Base-by-base conservation (phyloP, 805 yeast genomes). In the Candida ficus region DNA sequence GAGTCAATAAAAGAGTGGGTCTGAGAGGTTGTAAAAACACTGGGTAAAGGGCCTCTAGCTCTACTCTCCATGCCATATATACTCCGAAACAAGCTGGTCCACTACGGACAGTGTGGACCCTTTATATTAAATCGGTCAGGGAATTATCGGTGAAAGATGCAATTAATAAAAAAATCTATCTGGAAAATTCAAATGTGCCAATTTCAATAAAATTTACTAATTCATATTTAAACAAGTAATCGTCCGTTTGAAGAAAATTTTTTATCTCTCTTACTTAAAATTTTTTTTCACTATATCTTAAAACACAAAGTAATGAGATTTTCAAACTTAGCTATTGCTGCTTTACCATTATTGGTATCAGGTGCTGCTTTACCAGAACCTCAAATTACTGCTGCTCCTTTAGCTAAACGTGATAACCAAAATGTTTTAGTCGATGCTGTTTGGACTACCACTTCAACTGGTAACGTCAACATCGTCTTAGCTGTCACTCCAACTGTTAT, bases 401-500 rank as follows among this genome's bases (percentile, higher is more conserved):
- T 54, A 14, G 46, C 21, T 7, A 56, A 54, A 42, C 57, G 60
- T 46, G 38, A 30, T 27, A 38, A 47, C 33, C 49, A 54, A 43
- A 38, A 35, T 18, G 40, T 42, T 5, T 42, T 56, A 37, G 61
- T 54, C 0, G 56, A 55, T 38, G 42, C 47, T 23, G 49, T 60
- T 7, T 66, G 71, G 71, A 64, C 64, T 5, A 57, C 69, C 1
- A 59, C 64, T 8, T 58, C 65, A 20, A 48, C 57, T 1, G 44
- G 38, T 33, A 22, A 28, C 16, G 44, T 41, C 27, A 56, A 57
- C 16, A 44, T 46, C 19, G 42, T 62, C 4, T 58, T 64, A 33
- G 66, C 63, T 16, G 68, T 75, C 51, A 83, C 85, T 1, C 80
- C 86, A 3, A 60, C 57, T 2, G 75, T 75, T 21, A 63, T 65